phyloP scores from a whole-genome alignment of 208 protist genomes.

The Crithidia fasciculata region DNA sequence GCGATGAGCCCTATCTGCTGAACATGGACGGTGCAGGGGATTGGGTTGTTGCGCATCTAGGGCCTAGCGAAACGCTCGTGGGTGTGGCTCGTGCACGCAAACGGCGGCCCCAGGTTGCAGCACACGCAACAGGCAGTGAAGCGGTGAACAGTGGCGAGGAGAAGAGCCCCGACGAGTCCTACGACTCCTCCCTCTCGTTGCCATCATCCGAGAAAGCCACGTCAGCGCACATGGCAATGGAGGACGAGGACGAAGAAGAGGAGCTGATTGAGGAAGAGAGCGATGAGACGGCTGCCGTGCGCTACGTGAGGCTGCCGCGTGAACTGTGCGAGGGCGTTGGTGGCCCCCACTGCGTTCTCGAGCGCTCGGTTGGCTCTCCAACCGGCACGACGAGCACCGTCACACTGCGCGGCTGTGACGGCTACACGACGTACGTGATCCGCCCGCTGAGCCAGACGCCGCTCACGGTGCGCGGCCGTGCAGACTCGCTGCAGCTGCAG shows the following conservation, averaged over 20 bases:
- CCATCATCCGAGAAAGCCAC: not conserved
- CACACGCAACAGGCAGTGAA: not conserved
- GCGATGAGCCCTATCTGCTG: slow-evolving; percentile 65
- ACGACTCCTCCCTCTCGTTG: slow-evolving; percentile 26
- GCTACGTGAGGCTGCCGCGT: slow-evolving; percentile 14
- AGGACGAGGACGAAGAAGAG: not conserved
- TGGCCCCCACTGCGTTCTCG: slow-evolving; percentile 32
- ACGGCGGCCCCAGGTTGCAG: no score
- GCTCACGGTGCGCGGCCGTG: slow-evolving; percentile 5
- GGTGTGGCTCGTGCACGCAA: slow-evolving; percentile 27
- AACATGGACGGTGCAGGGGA: slow-evolving; percentile 77
- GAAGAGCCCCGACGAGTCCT: slow-evolving; percentile 7
- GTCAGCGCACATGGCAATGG: not conserved
- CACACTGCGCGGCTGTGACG: slow-evolving; percentile 11
- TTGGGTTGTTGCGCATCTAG: slow-evolving; percentile 73
- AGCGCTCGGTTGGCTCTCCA: not conserved
- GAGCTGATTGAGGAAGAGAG: not conserved
- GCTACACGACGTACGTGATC: slow-evolving; percentile 21
- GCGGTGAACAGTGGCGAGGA: not conserved
- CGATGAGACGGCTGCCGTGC: not conserved
- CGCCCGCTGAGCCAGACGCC: slow-evolving; percentile 3
- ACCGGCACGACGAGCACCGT: slow-evolving; percentile 4
- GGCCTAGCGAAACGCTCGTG: slow-evolving; percentile 36
- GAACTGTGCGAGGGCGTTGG: slow-evolving; percentile 34
- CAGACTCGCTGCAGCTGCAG: slow-evolving; percentile 30